A percentile compares a stretch with the other conserved stretches of the same genome.
Evolutionary conservation across 2,329 filamentous ascomycete species (phyloP).

Genomic region (Stemphylium vesicarium): DNA sequence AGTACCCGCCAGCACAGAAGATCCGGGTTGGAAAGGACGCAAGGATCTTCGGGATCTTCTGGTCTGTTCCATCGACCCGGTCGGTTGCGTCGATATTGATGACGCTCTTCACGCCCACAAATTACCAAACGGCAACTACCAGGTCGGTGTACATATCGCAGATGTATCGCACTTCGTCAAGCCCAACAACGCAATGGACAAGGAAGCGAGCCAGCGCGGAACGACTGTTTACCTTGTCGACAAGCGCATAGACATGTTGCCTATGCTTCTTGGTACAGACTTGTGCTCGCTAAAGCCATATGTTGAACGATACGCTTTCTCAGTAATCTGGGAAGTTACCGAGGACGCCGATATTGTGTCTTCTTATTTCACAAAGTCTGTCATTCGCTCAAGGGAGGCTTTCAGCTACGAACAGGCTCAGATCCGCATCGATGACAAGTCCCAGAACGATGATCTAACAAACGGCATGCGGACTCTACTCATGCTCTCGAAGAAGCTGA

Average conservation of each 20-base stretch:
- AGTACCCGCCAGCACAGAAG: conserved; percentile 78
- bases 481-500: conserved; percentile 88
- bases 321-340: conserved; percentile 77
- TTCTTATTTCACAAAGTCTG: conserved; percentile 93
- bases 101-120: conserved; percentile 89
- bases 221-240: conserved; percentile 98
- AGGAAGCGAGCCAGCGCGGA: conserved; percentile 89
- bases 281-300: conserved; percentile 96
- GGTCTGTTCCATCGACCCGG: conserved; percentile 96
- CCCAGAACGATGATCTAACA: conserved; percentile 88
- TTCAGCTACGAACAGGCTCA: conserved; percentile 99
- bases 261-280: conserved; percentile 93
- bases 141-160: conserved; percentile 97
- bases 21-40: conserved; percentile 86
- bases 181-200: conserved; percentile 95
- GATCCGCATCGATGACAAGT: conserved; percentile 86
- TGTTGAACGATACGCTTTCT: conserved; percentile 74
- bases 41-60: conserved; percentile 83
- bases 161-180: conserved; percentile 99
- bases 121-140: conserved; percentile 89
- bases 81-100: conserved; percentile 97
- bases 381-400: conserved; percentile 93
- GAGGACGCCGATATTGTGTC: conserved; percentile 83
- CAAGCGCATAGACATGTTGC: conserved; percentile 99
- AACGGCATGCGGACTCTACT: conserved; percentile 86